Evolutionary conservation across 306 rosid species (phyloP), one percentile per base, ranked within the genome.

Genomic region (Acacia acuminata): DNA sequence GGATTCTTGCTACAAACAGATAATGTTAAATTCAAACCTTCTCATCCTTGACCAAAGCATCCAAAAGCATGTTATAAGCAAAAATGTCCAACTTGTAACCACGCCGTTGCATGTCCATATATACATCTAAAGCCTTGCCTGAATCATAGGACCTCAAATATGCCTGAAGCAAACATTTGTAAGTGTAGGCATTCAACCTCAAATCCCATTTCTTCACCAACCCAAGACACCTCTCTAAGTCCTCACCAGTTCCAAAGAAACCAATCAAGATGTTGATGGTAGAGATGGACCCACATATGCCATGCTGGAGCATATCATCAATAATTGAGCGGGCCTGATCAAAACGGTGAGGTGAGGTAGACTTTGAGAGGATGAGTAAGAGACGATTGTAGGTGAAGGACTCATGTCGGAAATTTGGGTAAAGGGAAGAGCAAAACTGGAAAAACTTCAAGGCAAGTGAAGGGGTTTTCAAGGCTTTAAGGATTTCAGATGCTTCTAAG

Each of bases 151-250:
- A 89, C 20, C 98, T 87, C 80, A 96, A 66, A 81, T 90, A 88
- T 13, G 98, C 99, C 82, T 96, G 99, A 58, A 96, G 93, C 89
- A 96, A 79, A 76, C 99, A 96, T 84, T 92, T 93, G 87, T 90
- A 92, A 44, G 98, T 92, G 88, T 90, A 96, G 55, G 91, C 85
- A 74, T 85, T 93, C 88, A 93, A 79, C 40, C 68, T 88, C 61
- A 96, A 85, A 42, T 84, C 84, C 99, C 99, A 96, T 81, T 96
- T 93, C 82, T 90, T 80, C 63, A 96, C 88, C 86, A 96, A 79
- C 8, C 83, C 90, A 19, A 87, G 48, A 65, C 96, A 88, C 10
- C 72, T 82, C 20, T 88, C 89, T 68, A 96, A 27, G 67, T 93
- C 96, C 24, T 84, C 75, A 10, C 84, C 76, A 75, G 53, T n/a